These are phyloP conservation scores for Annulohypoxylon stygium DNA, from an alignment of 495 filamentous ascomycete species.

Conservation along the genomic window DNA sequence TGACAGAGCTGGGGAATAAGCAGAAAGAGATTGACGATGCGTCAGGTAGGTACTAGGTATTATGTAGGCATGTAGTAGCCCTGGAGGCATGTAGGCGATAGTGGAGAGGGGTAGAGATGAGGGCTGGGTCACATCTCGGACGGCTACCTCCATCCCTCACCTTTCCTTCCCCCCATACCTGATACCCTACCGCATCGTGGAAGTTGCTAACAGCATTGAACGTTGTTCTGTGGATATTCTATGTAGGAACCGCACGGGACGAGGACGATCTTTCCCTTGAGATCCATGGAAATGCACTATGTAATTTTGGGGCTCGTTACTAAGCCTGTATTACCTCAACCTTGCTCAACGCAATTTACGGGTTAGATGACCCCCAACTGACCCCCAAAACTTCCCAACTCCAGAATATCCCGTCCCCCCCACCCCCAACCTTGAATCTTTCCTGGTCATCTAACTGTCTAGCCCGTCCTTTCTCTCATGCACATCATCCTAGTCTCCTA, in stretches of 20 bases:
- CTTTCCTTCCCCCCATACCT: constrained; percentile 10
- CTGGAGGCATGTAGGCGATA: background rate
- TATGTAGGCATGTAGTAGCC: background rate
- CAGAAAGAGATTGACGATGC: constrained; percentile 14
- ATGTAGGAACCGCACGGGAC: constrained; percentile 27
- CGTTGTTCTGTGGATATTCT: constrained; percentile 22
- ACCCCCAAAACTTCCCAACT: constrained; percentile 13
- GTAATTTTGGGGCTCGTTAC: constrained; percentile 8
- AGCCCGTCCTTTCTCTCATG: constrained; percentile 4
- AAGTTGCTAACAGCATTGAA: constrained; percentile 7
- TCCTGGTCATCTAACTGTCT: constrained; percentile 2
- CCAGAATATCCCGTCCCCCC: constrained; percentile 1
- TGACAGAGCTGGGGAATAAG: constrained; percentile 24
- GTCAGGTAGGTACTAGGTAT: background rate
- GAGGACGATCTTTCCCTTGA: constrained; percentile 2
- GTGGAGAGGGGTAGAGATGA: background rate
- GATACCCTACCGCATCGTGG: constrained; percentile 15
- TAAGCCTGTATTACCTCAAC: constrained; percentile 8
- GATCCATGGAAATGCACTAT: background rate
- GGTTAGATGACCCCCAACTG: constrained; percentile 24
- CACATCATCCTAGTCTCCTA: constrained; percentile 30
- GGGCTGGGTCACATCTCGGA: constrained; percentile 22
- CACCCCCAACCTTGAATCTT: constrained; percentile 6
- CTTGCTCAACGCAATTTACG: background rate
- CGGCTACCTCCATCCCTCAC: constrained; percentile 16